Percentiles rank a stretch among this genome's conserved stretches.
phyloP scores from a whole-genome alignment of 2,329 filamentous ascomycete species.

The Elsinoe necatrix region DNA sequence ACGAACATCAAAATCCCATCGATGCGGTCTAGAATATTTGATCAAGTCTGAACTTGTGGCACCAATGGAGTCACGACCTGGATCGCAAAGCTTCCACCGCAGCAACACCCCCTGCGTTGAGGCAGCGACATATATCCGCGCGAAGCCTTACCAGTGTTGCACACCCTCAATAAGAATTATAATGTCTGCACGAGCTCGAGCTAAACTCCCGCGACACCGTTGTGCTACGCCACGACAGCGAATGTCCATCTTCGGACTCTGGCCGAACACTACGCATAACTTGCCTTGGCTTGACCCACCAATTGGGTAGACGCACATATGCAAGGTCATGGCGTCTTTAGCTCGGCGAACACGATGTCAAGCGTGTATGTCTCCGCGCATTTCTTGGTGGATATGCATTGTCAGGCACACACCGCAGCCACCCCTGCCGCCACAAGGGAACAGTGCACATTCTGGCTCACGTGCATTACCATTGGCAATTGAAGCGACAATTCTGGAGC shows the following conservation, averaged over 20 bases:
- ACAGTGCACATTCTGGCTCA: neutral
- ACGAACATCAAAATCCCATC: no score
- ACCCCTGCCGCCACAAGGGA: no score
- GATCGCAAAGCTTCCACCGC: no score
- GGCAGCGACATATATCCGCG: neutral
- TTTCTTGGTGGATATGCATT: neutral
- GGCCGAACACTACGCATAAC: neutral
- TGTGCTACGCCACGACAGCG: neutral
- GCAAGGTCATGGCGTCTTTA: neutral
- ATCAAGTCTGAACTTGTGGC: no score
- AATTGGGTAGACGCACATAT: neutral
- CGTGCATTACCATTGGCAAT: neutral
- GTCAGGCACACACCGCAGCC: no score
- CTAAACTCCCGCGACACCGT: neutral
- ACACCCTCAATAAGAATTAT: neutral
- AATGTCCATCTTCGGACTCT: neutral
- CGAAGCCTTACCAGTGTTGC: neutral
- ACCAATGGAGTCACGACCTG: no score
- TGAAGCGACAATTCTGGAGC: neutral
- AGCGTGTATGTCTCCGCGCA: neutral
- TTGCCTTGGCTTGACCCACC: neutral
- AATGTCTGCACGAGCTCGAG: neutral
- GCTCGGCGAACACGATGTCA: neutral
- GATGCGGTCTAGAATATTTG: no score
- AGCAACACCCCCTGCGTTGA: neutral